Conservation (phyloP, 768 basidiomycete genomes). For the Russula sp. region DNA sequence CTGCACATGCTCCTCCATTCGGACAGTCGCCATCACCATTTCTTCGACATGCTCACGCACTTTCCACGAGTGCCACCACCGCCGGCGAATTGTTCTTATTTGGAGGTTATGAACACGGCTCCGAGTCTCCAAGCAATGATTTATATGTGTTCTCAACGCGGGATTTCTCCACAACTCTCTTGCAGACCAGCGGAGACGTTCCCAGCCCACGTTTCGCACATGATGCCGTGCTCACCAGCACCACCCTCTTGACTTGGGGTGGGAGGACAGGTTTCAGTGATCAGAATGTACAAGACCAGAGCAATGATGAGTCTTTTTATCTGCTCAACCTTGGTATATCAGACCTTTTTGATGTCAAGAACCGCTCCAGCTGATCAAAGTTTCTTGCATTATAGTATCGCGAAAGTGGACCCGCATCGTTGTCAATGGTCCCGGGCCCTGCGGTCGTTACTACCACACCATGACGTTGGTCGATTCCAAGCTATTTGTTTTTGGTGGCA, state of each 20-base stretch:
- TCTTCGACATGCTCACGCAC: constrained; percentile 91
- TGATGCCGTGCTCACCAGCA: constrained; percentile 87
- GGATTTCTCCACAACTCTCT: constrained; percentile 71
- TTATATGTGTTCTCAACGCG: constrained; percentile 81
- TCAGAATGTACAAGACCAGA: constrained; percentile 57
- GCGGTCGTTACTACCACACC: constrained; percentile 91
- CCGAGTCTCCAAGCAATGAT: constrained; percentile 70
- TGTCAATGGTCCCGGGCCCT: constrained; percentile 72
- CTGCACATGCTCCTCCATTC: no score
- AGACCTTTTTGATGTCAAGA: no score
- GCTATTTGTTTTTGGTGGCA: constrained; percentile 97
- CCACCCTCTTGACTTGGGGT: constrained; percentile 91
- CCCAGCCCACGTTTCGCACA: constrained; percentile 91
- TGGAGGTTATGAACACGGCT: constrained; percentile 90
- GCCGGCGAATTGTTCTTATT: constrained; percentile 93
- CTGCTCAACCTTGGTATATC: no score
- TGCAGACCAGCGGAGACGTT: constrained; percentile 85
- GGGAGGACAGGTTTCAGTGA: constrained; percentile 74
- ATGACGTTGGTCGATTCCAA: constrained; percentile 88
- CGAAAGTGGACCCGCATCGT: constrained; percentile 92
- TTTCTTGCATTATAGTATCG: constrained; percentile 52
- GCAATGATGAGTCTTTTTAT: constrained; percentile 71
- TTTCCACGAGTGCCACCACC: constrained; percentile 70
- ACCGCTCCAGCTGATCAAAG: no score
- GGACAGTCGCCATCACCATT: constrained; percentile 70